Base-by-base conservation (phyloP, 176 grass and related monocot species). In the Aechmea fasciata region DNA sequence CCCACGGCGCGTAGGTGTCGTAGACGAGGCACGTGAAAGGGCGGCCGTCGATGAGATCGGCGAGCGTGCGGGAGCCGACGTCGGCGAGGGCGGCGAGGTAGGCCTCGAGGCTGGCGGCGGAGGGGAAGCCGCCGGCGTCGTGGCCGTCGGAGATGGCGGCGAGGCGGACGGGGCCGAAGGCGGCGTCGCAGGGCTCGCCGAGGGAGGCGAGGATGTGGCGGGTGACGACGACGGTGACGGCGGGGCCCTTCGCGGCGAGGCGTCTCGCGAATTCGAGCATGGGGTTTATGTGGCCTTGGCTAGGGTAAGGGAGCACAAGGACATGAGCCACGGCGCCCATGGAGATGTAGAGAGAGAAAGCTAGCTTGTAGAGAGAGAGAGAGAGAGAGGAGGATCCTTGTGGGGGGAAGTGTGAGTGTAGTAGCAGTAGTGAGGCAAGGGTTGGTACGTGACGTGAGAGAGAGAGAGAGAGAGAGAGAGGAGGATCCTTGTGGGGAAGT, bases 241-340 rank as follows among this genome's bases (percentile, higher is more conserved):
- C 62, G 29, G 81, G 70, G n/a, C 77, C 85, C 77, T 89, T 89
- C 57, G 64, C 26, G 57, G 68, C 83, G 47, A 89, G 68, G 13
- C 59, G 14, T 71, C 81, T 89, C 15, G 85, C 82, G 26, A 89
- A 84, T 52, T 86, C 79, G 10, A 89, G 62, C 85, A 93, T 84
- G 2, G 90, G 90, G 80, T 86, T 89, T 33, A 89, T 85, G 80
- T 89, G 90, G 8, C 90, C 83, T 51, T 93, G 90, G n/a, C 13
- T 55, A 1, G 85, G 90, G 77, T 65, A 81, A 12, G 90, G 85
- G 65, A 89, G 50, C 26, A 89, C 79, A 7, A 93, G 70, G 61
- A 93, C 83, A 41, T 86, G 77, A 41, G 79, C 76, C 75, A 59
- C 76, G 51, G 63, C n/a, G n/a, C n/a, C 23, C 59, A 13, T 57